phyloP scores from a whole-genome alignment of 2,329 filamentous ascomycete species.

The Xylariaceae sp. region DNA sequence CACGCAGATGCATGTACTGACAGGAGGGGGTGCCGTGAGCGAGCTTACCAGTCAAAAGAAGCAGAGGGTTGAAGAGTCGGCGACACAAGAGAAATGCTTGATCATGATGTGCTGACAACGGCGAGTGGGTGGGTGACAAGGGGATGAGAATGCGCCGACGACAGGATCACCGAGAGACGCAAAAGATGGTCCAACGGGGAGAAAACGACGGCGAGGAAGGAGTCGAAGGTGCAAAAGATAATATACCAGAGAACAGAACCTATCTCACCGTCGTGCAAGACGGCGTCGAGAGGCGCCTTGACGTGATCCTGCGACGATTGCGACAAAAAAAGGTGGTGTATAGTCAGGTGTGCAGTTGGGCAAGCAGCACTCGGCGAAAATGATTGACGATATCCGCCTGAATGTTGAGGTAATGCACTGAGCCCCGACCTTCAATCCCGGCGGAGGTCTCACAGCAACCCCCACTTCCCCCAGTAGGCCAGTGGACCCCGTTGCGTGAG shows the following conservation, averaged over 20 bases:
- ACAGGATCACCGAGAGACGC: background rate
- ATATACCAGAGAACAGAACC: slow-evolving; percentile 3
- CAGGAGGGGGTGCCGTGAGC: background rate
- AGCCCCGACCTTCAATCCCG: no score
- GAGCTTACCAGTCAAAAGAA: slow-evolving; percentile 25
- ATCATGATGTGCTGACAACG: slow-evolving; percentile 22
- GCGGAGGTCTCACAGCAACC: no score
- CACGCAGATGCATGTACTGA: background rate
- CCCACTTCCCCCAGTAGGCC: no score
- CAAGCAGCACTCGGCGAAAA: no score
- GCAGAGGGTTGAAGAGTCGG: slow-evolving; percentile 16
- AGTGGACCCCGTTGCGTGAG: no score
- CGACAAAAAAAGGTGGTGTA: no score
- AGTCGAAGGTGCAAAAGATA: background rate
- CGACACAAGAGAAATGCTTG: slow-evolving; percentile 17
- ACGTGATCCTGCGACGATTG: slow-evolving; percentile 1
- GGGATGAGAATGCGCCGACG: slow-evolving; percentile 4
- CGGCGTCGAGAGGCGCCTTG: background rate
- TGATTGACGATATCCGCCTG: no score
- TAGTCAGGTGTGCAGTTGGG: no score
- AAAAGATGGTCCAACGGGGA: background rate
- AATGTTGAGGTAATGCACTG: no score
- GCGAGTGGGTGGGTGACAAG: background rate
- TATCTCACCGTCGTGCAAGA: background rate
- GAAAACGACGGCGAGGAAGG: background rate